Base-by-base conservation (phyloP, 192 early-diverging fungal species). In the Spizellomyces punctatus region DNA sequence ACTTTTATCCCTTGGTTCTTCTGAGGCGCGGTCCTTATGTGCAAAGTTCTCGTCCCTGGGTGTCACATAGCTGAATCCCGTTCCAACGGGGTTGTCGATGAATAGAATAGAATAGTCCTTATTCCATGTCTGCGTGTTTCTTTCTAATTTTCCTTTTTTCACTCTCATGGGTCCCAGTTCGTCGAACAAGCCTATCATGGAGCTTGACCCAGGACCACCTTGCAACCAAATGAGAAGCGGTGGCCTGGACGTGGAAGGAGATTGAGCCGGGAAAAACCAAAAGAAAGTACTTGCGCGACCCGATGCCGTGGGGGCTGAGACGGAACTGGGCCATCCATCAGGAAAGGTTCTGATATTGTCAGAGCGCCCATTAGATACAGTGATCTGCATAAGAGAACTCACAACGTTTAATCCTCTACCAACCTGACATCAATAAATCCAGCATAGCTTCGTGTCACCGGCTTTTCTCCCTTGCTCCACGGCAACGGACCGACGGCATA, bases 51-150 rank as follows among this genome's bases (percentile, higher is more conserved):
- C 50, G 4, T 54, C 50, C 14, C 56, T 14, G 9, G 76, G 72
- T 6, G 8, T 16, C 14, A 85, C 77, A 55, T 45, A 71, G 50
- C 72, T 75, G 66, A 63, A 85, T 58, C 93, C 92, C 10, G 89
- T 88, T n/a, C 93, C 93, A 8, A 89, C 91, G 8, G 93, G 93
- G 66, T 91, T 90, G 73, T 94, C 93, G 46, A 94, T 86, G 47
- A 91, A 91, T 12, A 94, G 76, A 76, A 94, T 71, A 50, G 88
- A 86, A 64, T 90, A 90, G 46, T 91, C 76, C 48, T 87, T 82
- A 46, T 85, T 87, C 93, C 93, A 94, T 5, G 84, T 78, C 42
- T 81, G 52, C 17, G 79, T 67, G 49, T 85, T 77, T 8, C 87
- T 73, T 9, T 70, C 68, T 48, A 92, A 81, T 45, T 78, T 81